Evolutionary conservation across 2,329 filamentous ascomycete genomes (phyloP), one percentile per base, ranked within the genome.

Genomic region (Scytalidium lignicola): DNA sequence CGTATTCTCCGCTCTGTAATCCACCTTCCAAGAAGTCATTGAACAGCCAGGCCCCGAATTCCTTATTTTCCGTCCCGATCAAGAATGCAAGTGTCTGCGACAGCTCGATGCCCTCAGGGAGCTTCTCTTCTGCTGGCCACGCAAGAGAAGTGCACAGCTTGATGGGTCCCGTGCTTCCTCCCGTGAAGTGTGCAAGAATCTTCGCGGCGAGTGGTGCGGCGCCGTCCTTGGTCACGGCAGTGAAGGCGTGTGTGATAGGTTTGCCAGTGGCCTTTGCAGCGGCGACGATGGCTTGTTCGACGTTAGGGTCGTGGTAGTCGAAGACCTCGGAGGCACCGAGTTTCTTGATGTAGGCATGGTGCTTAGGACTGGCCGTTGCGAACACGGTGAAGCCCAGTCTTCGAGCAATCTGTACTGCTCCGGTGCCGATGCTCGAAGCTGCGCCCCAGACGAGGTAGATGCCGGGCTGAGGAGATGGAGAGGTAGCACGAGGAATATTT

Each of bases 401-500:
- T 39, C 1, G 41, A 23, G 4, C 56, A 46, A 12, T 46, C 44
- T 59, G 56, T 5, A 59, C 47, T 18, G 45, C 54, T 20, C 49
- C 44, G 19, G 49, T 48, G 19, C 56, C 56, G 20, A 58, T 54
- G 12, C 48, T 54, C 4, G 54, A 52, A 10, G 54, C 51, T 23
- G 49, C 56, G 18, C 57, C 53, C 57, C 57, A 59, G 15, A 59
- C 52, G 4, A 59, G 47, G 39, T 53, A 54, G 39, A 47, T 52
- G 20, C 49, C 54, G 4, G 9, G 21, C 21, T 23, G n/a, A 28
- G 26, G 20, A 3, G 23, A 3, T 19, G 41, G 17, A 29, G 28
- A 3, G 15, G 22, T 18, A 18, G 28, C 18, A 21, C 44, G 41
- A 21, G 26, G 7, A 18, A 49, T 47, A n/a, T 22, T 18, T 8